Conservation (phyloP, 2,329 filamentous ascomycete species). For the Apiospora malaysiana region DNA sequence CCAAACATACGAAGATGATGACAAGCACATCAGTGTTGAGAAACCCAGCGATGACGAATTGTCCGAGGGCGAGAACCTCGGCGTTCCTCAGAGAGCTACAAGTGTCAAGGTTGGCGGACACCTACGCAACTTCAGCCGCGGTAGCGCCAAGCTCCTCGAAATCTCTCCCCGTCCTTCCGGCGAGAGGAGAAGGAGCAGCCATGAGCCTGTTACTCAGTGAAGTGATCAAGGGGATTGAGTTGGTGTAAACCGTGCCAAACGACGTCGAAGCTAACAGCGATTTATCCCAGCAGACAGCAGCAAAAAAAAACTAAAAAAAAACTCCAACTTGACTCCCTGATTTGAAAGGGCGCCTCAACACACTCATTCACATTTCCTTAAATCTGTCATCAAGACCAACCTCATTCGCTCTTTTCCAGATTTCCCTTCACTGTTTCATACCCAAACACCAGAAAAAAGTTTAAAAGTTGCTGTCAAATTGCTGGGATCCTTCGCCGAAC, state of each 20-base stretch:
- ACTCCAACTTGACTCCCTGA: conserved; percentile 1
- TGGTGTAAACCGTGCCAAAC: not conserved
- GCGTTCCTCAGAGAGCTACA: conserved; percentile 65
- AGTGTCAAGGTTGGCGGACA: conserved; percentile 74
- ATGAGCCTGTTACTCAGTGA: conserved; percentile 38
- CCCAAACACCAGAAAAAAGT: conserved; percentile 3
- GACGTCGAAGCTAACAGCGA: conserved; percentile 6
- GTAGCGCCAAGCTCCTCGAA: conserved; percentile 77
- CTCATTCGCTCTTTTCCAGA: not conserved
- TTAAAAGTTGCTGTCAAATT: conserved; percentile 13
- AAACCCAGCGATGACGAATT: conserved; percentile 38
- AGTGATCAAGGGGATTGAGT: not conserved
- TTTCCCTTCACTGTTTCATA: conserved; percentile 18
- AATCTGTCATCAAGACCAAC: conserved; percentile 14
- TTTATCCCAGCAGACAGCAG: conserved; percentile 17
- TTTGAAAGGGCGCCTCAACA: not conserved
- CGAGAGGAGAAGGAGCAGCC: conserved; percentile 51
- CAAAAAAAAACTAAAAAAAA: conserved; percentile 16
- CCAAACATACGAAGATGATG: conserved; percentile 46
- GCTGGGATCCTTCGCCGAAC: not conserved
- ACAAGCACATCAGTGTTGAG: conserved; percentile 37
- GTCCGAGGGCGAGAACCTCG: conserved; percentile 36
- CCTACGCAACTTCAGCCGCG: conserved; percentile 75
- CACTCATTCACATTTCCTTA: conserved; percentile 12
- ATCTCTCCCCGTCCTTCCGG: conserved; percentile 62